These are phyloP conservation scores for Botrytis fabae DNA, from an alignment of 2,329 filamentous ascomycete genomes.

Conservation along the genomic window DNA sequence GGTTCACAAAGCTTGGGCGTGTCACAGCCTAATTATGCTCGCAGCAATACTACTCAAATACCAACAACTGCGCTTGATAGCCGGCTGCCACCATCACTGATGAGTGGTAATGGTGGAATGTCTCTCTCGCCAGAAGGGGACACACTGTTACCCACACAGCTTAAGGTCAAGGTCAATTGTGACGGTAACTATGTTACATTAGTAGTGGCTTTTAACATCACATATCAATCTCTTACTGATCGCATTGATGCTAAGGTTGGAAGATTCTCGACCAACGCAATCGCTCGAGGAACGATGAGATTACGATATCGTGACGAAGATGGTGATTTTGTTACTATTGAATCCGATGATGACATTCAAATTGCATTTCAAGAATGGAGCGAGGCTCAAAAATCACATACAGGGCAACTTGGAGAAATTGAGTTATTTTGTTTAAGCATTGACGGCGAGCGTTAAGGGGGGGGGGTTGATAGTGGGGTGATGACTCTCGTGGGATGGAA, in stretches of 20 bases:
- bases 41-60: constrained; percentile 35
- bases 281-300: constrained; percentile 78
- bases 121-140: constrained; percentile 46
- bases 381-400: constrained; percentile 64
- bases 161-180: constrained; percentile 95
- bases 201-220: constrained; percentile 94
- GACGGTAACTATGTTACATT: constrained; percentile 90
- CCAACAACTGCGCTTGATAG: constrained; percentile 40
- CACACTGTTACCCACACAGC: constrained; percentile 64
- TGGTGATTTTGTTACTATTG: constrained; percentile 88
- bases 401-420: constrained; percentile 79
- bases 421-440: constrained; percentile 74
- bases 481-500: not conserved
- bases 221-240: constrained; percentile 89
- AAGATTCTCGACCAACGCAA: constrained; percentile 79
- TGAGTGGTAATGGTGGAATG: constrained; percentile 19
- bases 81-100: constrained; percentile 49
- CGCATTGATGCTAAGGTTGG: constrained; percentile 94
- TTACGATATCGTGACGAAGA: constrained; percentile 91
- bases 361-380: constrained; percentile 95
- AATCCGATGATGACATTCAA: constrained; percentile 94
- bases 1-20: constrained; percentile 16
- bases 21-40: constrained; percentile 41
- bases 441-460: constrained; percentile 33
- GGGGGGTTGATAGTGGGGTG: not conserved